Conservation (phyloP, 2,329 filamentous ascomycete species). For the Penicillium vulpinum region DNA sequence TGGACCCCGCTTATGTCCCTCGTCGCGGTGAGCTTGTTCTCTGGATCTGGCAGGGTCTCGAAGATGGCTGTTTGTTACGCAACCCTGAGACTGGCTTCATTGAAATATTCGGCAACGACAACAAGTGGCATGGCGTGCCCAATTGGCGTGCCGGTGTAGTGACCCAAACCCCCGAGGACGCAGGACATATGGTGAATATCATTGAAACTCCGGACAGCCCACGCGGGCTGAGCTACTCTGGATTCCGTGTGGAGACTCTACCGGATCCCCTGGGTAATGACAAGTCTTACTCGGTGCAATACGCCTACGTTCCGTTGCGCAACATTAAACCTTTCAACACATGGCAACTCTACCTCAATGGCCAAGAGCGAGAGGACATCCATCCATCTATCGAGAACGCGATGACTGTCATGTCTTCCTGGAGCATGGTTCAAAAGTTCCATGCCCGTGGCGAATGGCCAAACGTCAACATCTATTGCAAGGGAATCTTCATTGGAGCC, state of each 20-base stretch:
- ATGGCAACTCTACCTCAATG: constrained; percentile 53
- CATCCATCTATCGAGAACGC: constrained; percentile 58
- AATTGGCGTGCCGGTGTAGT: constrained; percentile 60
- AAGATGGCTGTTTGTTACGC: constrained; percentile 39
- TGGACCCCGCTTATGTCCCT: constrained; percentile 54
- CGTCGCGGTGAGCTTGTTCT: constrained; percentile 59
- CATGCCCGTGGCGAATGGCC: constrained; percentile 58
- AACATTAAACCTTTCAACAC: constrained; percentile 57
- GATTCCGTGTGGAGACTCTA: constrained; percentile 59
- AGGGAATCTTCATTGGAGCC: constrained; percentile 57
- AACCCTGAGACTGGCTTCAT: constrained; percentile 32
- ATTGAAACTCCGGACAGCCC: constrained; percentile 28
- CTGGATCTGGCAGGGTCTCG: constrained; percentile 42
- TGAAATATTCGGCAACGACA: constrained; percentile 38
- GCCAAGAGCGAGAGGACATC: constrained; percentile 42
- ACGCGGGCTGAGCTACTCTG: constrained; percentile 53
- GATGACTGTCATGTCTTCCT: constrained; percentile 53
- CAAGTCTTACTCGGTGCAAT: constrained; percentile 55
- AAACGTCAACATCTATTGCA: constrained; percentile 52
- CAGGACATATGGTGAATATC: constrained; percentile 49
- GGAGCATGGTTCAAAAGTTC: constrained; percentile 55
- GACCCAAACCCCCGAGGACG: constrained; percentile 51
- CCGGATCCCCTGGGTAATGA: constrained; percentile 52
- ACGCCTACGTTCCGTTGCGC: constrained; percentile 56
- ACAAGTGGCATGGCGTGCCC: constrained; percentile 41